Evolutionary conservation across 2,329 filamentous ascomycete species (phyloP), one percentile per base, ranked within the genome.

Genomic region (Cordyceps javanica): DNA sequence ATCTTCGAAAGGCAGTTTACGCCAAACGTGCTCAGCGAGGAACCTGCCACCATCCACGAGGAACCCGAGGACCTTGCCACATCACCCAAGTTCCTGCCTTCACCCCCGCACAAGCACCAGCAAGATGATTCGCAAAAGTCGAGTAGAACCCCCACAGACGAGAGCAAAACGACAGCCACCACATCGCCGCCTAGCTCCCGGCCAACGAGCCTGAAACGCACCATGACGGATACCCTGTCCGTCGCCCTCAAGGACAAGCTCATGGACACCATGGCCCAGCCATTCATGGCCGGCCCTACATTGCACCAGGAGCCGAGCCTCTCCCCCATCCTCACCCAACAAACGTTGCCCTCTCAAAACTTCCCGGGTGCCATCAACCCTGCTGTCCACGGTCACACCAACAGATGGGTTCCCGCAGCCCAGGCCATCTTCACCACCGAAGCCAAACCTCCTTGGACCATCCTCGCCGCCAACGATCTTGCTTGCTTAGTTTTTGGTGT

Each of bases 401-500:
- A 90, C 66, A 85, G 94, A 70, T 96, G 91, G 86, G 87, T 89
- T 14, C 91, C 91, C 8, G 90, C 91, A 42, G 90, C 93, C 5
- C 94, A 99, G 71, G 94, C 94, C 55, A 97, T 99, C 58, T 99
- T 99, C 70, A 95, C 93, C 8, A 99, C 94, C n/a, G 90, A 96
- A 71, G 82, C 89, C 14, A 86, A 88, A 62, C 83, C 90, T 9
- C 94, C 93, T 3, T 99, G 91, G 89, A 99, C 93, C 1, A 97
- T 99, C 60, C 82, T 97, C 55, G 90, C 94, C 3, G 94, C 94
- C 51, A 99, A 99, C 69, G 94, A 99, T 69, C 79, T 99, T 50
- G 94, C 94, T 19, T 99, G 94, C 72, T 79, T 99, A 44, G 88
- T 97, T n/a, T 99, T 97, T 74, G 94, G 94, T n/a, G 91, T 99